Percentiles rank a stretch among this genome's conserved stretches.
Conservation (phyloP, 768 basidiomycete species). For the Termitomyces sp. region DNA sequence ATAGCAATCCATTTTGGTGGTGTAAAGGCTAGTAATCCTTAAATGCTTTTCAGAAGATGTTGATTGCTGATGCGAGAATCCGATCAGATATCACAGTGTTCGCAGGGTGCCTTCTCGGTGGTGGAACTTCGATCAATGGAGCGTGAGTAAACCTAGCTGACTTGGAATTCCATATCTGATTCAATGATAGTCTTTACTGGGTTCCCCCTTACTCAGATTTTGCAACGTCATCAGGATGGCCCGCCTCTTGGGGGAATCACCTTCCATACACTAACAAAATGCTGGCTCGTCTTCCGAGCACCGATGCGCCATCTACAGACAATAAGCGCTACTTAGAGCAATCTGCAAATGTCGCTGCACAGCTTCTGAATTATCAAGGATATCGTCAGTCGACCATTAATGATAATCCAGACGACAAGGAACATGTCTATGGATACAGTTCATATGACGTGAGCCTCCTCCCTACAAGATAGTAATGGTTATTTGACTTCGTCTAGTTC, state of each 20-base stretch:
- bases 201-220: slow-evolving; percentile 49
- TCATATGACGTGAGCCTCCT: slow-evolving; percentile 29
- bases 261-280: slow-evolving; percentile 44
- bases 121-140: slow-evolving; percentile 61
- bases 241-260: slow-evolving; percentile 49
- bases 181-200: slow-evolving; percentile 42
- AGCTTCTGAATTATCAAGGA: slow-evolving; percentile 43
- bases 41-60: neutral
- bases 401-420: slow-evolving; percentile 48
- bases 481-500: slow-evolving; percentile 23
- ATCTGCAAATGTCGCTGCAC: slow-evolving; percentile 35
- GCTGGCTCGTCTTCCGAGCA: slow-evolving; percentile 46
- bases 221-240: slow-evolving; percentile 46
- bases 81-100: slow-evolving; percentile 51
- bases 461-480: neutral
- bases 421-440: slow-evolving; percentile 56
- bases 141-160: slow-evolving; percentile 32
- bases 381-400: slow-evolving; percentile 54
- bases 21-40: slow-evolving; percentile 44
- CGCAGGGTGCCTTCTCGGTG: slow-evolving; percentile 61
- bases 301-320: slow-evolving; percentile 56
- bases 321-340: slow-evolving; percentile 54
- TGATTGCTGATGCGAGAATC: neutral
- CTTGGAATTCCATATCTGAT: neutral
- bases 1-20: slow-evolving; percentile 55